Percentiles rank a stretch among this genome's conserved stretches.
Evolutionary conservation across 2,329 filamentous ascomycete genomes (phyloP).

Genomic region (Diaporthe citrichinensis): DNA sequence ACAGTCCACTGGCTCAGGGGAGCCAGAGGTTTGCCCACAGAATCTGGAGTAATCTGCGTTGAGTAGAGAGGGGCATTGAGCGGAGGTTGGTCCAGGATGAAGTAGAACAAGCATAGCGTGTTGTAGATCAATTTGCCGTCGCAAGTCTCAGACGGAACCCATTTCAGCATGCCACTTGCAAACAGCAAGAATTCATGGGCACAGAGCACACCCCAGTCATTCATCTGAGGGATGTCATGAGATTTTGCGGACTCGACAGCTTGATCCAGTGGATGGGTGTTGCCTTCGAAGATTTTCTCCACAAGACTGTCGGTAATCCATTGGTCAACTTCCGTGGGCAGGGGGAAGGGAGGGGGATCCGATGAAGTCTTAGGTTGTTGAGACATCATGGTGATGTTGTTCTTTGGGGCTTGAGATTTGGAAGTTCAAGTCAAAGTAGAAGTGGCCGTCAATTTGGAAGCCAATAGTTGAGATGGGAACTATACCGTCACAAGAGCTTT

Average conservation of each 20-base stretch:
- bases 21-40: background rate
- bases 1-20: slow-evolving; percentile 11
- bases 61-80: background rate
- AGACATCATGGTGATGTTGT: background rate
- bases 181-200: background rate
- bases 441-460: background rate
- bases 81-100: background rate
- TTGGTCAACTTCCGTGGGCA: background rate
- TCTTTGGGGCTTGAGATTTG: background rate
- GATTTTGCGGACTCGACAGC: background rate
- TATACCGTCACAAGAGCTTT: background rate
- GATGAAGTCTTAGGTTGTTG: background rate
- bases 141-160: background rate
- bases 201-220: background rate
- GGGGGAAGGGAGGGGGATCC: background rate
- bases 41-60: background rate
- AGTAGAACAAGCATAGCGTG: background rate
- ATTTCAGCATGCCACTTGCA: slow-evolving; percentile 1
- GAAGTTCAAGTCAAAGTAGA: background rate
- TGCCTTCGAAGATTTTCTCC: background rate
- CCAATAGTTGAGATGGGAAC: too few species aligned
- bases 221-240: background rate
- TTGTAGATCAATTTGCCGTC: slow-evolving; percentile 1
- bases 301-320: background rate
- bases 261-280: background rate